Conservation (phyloP, 2,329 filamentous ascomycete genomes). For the Pseudogymnoascus sp. region DNA sequence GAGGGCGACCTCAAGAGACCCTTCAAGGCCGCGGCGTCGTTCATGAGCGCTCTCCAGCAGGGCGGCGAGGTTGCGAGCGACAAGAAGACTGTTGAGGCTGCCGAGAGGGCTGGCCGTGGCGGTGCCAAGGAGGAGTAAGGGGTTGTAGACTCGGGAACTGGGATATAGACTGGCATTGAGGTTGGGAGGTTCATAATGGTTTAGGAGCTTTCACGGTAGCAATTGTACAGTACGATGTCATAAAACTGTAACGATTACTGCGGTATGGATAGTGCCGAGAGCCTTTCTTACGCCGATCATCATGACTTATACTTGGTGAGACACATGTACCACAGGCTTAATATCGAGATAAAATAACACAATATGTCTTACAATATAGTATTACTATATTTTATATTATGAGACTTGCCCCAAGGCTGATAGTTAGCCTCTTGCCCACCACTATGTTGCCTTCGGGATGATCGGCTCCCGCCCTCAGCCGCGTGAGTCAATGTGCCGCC, state of each 20-base stretch:
- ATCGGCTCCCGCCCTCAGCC: neutral
- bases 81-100: constrained; percentile 76
- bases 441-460: neutral
- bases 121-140: constrained; percentile 62
- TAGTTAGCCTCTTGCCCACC: neutral
- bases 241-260: neutral
- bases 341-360: neutral
- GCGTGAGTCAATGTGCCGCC: constrained; percentile 4
- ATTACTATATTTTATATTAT: neutral
- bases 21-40: constrained; percentile 78
- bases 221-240: constrained; percentile 5
- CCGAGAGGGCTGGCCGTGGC: constrained; percentile 65
- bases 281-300: neutral
- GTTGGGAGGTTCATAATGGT: neutral
- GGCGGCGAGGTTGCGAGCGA: constrained; percentile 66
- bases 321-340: neutral
- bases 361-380: neutral
- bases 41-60: constrained; percentile 72
- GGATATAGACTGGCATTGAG: neutral
- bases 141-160: constrained; percentile 1
- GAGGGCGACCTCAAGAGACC: constrained; percentile 87
- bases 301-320: neutral
- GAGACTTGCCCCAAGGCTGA: neutral
- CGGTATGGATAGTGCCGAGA: neutral
- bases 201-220: neutral